Base-by-base conservation (phyloP, 768 basidiomycete genomes). In the Boletales sp. region DNA sequence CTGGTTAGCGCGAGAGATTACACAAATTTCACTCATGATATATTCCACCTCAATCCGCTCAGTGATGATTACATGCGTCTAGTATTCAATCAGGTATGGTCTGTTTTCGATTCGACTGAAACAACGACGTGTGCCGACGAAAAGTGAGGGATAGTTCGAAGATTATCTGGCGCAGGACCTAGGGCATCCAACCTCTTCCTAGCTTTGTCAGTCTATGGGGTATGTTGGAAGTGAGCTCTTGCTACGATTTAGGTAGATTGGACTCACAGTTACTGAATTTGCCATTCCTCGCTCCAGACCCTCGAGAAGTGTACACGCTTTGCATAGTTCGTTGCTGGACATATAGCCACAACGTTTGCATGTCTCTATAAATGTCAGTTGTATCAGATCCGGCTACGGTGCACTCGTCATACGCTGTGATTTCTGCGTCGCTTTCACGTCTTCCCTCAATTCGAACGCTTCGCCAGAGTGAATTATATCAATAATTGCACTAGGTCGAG, bases 401-500 rank as follows among this genome's bases (percentile, higher is more conserved):
- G 27, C 5, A 47, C 24, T 41, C 40, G 50, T 74, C 87, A 67
- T 69, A 95, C 94, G 90, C 68, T 94, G 90, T 27, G 76, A 68
- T 65, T 92, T 92, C 66, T 93, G 88, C 0, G 80, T 79, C 12
- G 84, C 84, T 62, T 85, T 90, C n/a, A 94, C 81, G 55, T 88
- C 88, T 41, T 91, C 87, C 55, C 80, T 82, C 18, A 94, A 73
- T 63, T 92, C 90, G 59, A 94, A 94, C 2, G 89, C 86, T 64
- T 97, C 94, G 8, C 94, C 94, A 0, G 90, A 94, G 67, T 97
- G 92, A 27, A 98, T 97, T 52, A 98, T 95, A 66, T 99, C 97
- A 54, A 99, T 91, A 56, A 99, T 97, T 1, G 91, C 91, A 61
- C 88, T 92, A 0, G 97, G 94, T 12, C 97, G 79, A 18, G 94